Base-by-base conservation (phyloP, 2,329 filamentous ascomycete species). In the Xylaria multiplex region DNA sequence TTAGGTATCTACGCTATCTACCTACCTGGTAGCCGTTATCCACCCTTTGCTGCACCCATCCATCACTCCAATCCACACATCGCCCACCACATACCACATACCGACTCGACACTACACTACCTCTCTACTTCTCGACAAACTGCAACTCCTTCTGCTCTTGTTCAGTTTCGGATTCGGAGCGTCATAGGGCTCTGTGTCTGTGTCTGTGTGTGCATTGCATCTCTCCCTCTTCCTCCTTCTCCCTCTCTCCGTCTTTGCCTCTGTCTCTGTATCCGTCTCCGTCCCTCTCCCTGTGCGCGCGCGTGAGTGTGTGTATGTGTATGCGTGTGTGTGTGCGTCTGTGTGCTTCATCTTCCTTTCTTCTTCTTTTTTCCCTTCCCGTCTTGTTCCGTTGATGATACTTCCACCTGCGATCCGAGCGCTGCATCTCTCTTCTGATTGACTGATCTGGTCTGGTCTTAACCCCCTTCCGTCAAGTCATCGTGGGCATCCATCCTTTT, bases 381-480 rank as follows among this genome's bases (percentile, higher is more conserved):
- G 54, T 62, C 59, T 59, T 61, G 46, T 64, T 54, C 56, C 60
- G 54, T 63, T 48, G 27, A 62, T 59, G 46, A 59, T 65, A 62
- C 67, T 43, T 62, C 53, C 32, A 35, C 49, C 57, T 64, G 61
- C 64, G 49, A 60, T 64, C 61, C 61, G 67, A 69, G 67, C 67
- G 64, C 55, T 62, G 45, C 64, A 56, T 62, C 58, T 67, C 54
- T 30, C 59, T 48, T 65, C 58, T 43, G 60, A 69, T 65, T 62
- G 65, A 64, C 24, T 43, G 49, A 22, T 35, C 40, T 40, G 32
- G 49, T 45, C 48, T 60, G 42, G 24, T 48, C 58, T 43, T 42
- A 57, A 35, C 55, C 27, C 43, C 14, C 24, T 19, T 54, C 53
- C 27, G 35, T 43, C 59, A 52, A 52, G 37, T 61, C 32, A 32